phyloP scores from a whole-genome alignment of 495 filamentous ascomycete species.

The Aspergillus olivimuriae region DNA sequence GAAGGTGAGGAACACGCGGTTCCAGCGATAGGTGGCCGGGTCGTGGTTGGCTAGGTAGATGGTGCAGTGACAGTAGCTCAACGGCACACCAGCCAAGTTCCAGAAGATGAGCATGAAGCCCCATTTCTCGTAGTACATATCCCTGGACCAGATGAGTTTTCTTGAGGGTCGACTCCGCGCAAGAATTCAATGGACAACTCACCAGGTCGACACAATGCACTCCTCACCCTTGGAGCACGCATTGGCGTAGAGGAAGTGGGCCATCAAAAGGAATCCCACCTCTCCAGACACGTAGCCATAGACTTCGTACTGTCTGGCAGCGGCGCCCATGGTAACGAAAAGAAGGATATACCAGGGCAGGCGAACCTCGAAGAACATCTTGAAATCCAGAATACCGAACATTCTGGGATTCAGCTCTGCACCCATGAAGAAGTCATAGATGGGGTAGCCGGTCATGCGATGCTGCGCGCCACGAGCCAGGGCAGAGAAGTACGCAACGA shows the following conservation, averaged over 20 bases:
- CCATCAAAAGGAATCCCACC: constrained; percentile 81
- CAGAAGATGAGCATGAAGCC: constrained; percentile 99
- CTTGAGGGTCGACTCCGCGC: neutral
- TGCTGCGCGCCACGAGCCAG: constrained; percentile 73
- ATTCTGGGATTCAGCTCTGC: constrained; percentile 94
- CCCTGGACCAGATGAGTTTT: constrained; percentile 34
- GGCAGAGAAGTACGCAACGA: constrained; percentile 81
- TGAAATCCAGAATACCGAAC: constrained; percentile 91
- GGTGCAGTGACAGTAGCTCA: constrained; percentile 95
- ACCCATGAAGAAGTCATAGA: constrained; percentile 99
- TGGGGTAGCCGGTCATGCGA: constrained; percentile 83
- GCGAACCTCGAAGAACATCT: constrained; percentile 99
- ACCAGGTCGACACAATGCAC: constrained; percentile 88
- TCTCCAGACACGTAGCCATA: constrained; percentile 92
- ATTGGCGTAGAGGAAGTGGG: constrained; percentile 94
- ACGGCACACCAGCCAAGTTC: constrained; percentile 93
- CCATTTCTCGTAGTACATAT: constrained; percentile 99
- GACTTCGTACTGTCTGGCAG: constrained; percentile 78
- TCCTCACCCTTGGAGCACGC: constrained; percentile 96
- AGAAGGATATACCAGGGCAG: constrained; percentile 95
- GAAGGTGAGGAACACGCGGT: constrained; percentile 54
- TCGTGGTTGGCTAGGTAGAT: constrained; percentile 88
- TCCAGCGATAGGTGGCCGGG: constrained; percentile 77
- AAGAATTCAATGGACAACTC: constrained; percentile 12
- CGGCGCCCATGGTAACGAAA: constrained; percentile 67